Conservation (phyloP, 345 rosid species). For the Punica granatum region DNA sequence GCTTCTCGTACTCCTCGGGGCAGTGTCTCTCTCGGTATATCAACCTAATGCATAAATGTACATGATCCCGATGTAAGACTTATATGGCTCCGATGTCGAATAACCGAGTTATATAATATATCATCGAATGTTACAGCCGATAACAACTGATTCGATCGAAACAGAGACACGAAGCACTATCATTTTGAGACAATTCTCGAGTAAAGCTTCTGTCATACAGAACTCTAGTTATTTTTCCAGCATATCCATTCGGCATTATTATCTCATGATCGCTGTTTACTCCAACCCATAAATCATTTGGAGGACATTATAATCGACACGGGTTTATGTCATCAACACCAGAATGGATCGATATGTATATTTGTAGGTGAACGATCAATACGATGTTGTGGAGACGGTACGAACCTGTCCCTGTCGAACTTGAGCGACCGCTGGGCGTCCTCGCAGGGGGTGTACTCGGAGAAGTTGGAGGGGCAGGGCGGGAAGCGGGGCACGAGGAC, state of each 20-base stretch:
- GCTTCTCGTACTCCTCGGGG: constrained; percentile 36
- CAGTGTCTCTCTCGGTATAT: constrained; percentile 84
- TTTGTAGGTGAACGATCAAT: neutral
- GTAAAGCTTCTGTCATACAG: no score
- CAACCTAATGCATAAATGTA: constrained; percentile 7
- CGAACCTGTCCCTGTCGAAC: constrained; percentile 38
- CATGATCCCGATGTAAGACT: neutral
- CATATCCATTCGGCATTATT: no score
- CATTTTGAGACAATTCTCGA: no score
- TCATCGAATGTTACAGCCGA: neutral
- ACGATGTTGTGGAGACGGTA: neutral
- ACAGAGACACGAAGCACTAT: no score
- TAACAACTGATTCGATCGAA: neutral
- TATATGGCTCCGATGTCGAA: neutral
- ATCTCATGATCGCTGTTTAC: no score
- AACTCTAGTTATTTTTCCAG: no score
- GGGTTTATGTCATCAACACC: neutral
- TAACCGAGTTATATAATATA: neutral
- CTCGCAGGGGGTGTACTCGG: constrained; percentile 82
- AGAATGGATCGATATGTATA: no score
- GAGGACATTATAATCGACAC: neutral
- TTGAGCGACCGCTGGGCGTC: constrained; percentile 45
- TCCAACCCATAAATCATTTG: no score
- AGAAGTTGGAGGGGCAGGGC: constrained; percentile 35
- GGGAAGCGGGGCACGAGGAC: constrained; percentile 44